Percentiles rank a stretch among this genome's conserved stretches.
Evolutionary conservation across 495 filamentous ascomycete species (phyloP).

Genomic region (Penicillium pulvis): DNA sequence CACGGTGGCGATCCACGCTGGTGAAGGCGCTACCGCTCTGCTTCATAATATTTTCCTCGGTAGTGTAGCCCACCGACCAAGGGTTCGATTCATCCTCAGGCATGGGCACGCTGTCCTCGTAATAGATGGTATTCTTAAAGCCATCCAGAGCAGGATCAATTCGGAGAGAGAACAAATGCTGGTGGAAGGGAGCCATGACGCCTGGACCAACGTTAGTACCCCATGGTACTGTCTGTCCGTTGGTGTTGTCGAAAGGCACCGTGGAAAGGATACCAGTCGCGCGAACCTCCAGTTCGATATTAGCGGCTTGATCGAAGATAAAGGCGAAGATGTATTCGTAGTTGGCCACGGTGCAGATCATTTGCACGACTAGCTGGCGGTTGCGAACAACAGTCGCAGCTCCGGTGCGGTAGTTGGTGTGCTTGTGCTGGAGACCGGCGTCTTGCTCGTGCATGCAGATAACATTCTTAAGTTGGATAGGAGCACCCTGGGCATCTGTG

Average conservation of each 20-base stretch:
- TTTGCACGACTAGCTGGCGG: constrained; percentile 66
- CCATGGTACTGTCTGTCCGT: constrained; percentile 60
- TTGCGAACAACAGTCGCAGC: constrained; percentile 62
- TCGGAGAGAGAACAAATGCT: constrained; percentile 90
- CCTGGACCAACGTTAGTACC: constrained; percentile 88
- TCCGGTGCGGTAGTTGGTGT: constrained; percentile 67
- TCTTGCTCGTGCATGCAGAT: constrained; percentile 74
- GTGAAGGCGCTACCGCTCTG: constrained; percentile 66
- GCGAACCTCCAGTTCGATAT: constrained; percentile 78
- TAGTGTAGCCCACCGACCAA: constrained; percentile 73
- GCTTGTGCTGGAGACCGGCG: constrained; percentile 67
- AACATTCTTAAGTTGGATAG: constrained; percentile 57
- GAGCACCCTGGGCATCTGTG: constrained; percentile 53
- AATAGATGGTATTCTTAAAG: constrained; percentile 66
- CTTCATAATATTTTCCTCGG: constrained; percentile 60
- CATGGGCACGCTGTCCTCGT: constrained; percentile 73
- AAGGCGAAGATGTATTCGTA: constrained; percentile 88
- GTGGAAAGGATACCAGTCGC: constrained; percentile 89
- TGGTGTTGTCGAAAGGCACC: constrained; percentile 65
- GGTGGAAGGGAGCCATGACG: constrained; percentile 76
- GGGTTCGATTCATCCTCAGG: constrained; percentile 73
- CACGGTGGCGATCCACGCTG: constrained; percentile 63
- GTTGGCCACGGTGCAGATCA: constrained; percentile 77
- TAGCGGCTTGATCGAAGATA: constrained; percentile 83
- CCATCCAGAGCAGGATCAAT: constrained; percentile 84